Evolutionary conservation across 306 rosid species (phyloP), one percentile per base, ranked within the genome.

Genomic region (Fragaria vesca): DNA sequence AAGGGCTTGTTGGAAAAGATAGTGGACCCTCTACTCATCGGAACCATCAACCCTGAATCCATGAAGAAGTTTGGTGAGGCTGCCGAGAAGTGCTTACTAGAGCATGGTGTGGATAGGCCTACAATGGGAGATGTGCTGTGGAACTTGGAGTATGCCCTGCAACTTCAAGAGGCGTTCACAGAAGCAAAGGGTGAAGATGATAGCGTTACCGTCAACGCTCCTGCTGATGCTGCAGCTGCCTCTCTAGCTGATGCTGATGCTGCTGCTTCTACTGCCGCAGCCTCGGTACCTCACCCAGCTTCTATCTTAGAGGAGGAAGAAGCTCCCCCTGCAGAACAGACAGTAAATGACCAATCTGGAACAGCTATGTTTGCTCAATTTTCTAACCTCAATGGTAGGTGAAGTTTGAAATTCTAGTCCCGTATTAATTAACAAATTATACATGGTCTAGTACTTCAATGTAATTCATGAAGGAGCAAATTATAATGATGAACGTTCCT

Each of bases 341-440:
- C 82, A 68, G 73, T 83, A 34, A 89, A 86, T 79, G 93, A 82
- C 40, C 93, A 93, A 81, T 93, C 97, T 8, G 90, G 96, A 75
- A 86, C 91, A 30, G 90, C 89, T 24, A 71, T 86, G 77, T 93
- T 93, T 76, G 88, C 93, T 6, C 91, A 90, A 72, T 93, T 93
- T 58, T 46, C 79, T 60, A 83, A 87, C 71, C 96, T 93, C 55
- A 88, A 85, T 69, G 97, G 97, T 38, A 85, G 97, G 87, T 93
- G 62, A 90, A 81, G 12, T 8, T 15, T 50, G n/a, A 72, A 74
- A 71, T 16, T 50, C 28, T 62, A 34, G 40, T 5, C 45, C 34
- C 0, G 20, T 69, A 32, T 13, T 30, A 73, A 73, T 21, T 55
- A 21, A 40, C 62, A 73, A 18, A 72, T 32, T 32, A 32, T 36